Evolutionary conservation across 2,329 filamentous ascomycete species (phyloP).

Genomic region (Fusarium continuum): DNA sequence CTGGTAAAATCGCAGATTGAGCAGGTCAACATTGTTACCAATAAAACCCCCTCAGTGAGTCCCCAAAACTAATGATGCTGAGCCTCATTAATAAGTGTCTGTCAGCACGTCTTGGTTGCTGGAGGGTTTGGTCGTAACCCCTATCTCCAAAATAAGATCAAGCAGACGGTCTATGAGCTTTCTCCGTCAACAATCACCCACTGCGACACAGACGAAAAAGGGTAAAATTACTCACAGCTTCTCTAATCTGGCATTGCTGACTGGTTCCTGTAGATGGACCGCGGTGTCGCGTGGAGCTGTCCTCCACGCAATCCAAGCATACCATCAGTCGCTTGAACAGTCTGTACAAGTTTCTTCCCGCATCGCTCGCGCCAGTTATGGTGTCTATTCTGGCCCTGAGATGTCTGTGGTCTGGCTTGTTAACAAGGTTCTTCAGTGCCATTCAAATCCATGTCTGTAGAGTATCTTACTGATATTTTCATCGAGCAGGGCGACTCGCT

Average conservation of each 20-base stretch:
- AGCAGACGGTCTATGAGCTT: neutral
- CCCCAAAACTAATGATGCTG: too few relatives aligned
- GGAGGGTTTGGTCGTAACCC: neutral
- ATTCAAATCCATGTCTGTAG: neutral
- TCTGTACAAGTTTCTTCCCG: neutral
- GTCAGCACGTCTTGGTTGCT: neutral
- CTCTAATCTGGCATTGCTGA: neutral
- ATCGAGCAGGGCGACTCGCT: neutral
- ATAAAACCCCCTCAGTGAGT: neutral
- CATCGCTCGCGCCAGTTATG: neutral
- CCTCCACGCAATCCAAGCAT: neutral
- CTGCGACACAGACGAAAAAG: accelerated
- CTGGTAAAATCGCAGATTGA: neutral
- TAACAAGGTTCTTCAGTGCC: accelerated
- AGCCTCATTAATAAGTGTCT: too few relatives aligned
- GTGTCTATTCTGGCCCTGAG: accelerated
- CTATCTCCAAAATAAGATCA: neutral
- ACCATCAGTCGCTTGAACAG: neutral
- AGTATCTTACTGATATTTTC: neutral
- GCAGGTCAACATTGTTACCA: neutral
- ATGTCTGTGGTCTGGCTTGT: neutral
- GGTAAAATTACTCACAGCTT: neutral
- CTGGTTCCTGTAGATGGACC: neutral
- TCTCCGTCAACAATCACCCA: neutral
- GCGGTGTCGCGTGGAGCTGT: neutral